Base-by-base conservation (phyloP, 208 protist genomes). In the Herpetomonas muscarum region DNA sequence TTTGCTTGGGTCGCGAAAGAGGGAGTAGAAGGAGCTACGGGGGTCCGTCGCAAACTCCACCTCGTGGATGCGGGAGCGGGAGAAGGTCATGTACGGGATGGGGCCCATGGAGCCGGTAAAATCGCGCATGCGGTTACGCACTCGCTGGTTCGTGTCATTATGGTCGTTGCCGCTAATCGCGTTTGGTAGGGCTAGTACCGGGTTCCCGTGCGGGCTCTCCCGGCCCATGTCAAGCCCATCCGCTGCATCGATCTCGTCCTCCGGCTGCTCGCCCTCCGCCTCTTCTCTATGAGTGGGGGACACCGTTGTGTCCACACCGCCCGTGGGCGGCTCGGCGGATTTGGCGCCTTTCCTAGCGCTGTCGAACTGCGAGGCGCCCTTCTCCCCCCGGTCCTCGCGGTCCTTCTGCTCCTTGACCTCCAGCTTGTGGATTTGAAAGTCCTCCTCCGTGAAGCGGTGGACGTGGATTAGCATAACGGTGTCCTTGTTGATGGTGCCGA, bases 401-500 rank as follows among this genome's bases (percentile, higher is more conserved):
- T 26, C 37, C 44, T 58, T 60, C 39, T 1, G 32, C 5, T 62
- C 9, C n/a, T 31, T 34, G 7, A 51, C 22, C 48, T 70, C 45
- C 37, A 76, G 41, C 55, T 67, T 64, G 57, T 66, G 64, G 17
- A 65, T 15, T 29, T 71, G 57, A 56, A 79, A 90, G 55, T 85
- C 80, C n/a, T 86, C 79, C 26, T 79, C 68, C 1, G 76, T 89
- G 61, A 80, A 91, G 49, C 87, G 71, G 24, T 61, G 50, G 2
- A 81, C 81, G 58, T 91, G 61, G 46, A 91, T 81, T 36, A 94
- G 70, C 65, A 79, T 76, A 1, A 94, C 83, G 3, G 81, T 89
- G 47, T 90, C 79, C 29, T 85, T 81, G 30, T 68, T 87, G 50
- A 94, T 84, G 50, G 76, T 85, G 22, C 46, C 64, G 17, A 94